These are phyloP conservation scores for Trichosporon ovoides DNA, from an alignment of 1,284 basidiomycete species.

Conservation along the genomic window DNA sequence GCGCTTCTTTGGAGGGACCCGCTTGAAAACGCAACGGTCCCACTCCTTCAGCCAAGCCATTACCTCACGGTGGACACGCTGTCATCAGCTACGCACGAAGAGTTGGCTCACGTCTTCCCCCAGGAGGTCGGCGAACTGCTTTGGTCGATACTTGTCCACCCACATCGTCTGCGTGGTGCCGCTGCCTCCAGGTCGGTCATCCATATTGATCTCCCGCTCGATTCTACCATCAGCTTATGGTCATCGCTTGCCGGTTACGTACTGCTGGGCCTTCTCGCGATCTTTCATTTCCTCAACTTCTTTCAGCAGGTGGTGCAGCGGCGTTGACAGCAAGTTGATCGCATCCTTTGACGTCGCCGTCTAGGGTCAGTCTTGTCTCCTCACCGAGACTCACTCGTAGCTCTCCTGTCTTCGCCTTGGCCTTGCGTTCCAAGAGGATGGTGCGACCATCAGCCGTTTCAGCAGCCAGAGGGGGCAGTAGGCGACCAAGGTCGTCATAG, in stretches of 20 bases:
- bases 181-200: constrained; percentile 10
- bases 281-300: constrained; percentile 44
- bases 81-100: background rate
- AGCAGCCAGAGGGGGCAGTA: constrained; percentile 27
- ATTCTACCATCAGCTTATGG: constrained; percentile 7
- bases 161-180: constrained; percentile 57
- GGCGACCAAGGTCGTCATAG: constrained; percentile 18
- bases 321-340: constrained; percentile 33
- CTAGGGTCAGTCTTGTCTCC: constrained; percentile 2
- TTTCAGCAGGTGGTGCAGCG: constrained; percentile 39
- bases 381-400: background rate
- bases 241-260: background rate
- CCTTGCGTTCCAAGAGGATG: constrained; percentile 31
- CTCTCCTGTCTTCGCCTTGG: constrained; percentile 17
- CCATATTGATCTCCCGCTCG: constrained; percentile 8
- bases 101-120: constrained; percentile 68
- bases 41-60: constrained; percentile 96
- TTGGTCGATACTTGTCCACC: constrained; percentile 87
- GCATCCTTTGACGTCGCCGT: background rate
- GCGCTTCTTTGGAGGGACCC: constrained; percentile 52
- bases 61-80: constrained; percentile 82
- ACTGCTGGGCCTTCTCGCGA: constrained; percentile 35
- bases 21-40: constrained; percentile 95
- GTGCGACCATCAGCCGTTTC: constrained; percentile 34
- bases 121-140: constrained; percentile 79